A percentile compares a stretch with the other conserved stretches of the same genome.
phyloP scores from a whole-genome alignment of 345 rosid species.

The Aquilaria sinensis region DNA sequence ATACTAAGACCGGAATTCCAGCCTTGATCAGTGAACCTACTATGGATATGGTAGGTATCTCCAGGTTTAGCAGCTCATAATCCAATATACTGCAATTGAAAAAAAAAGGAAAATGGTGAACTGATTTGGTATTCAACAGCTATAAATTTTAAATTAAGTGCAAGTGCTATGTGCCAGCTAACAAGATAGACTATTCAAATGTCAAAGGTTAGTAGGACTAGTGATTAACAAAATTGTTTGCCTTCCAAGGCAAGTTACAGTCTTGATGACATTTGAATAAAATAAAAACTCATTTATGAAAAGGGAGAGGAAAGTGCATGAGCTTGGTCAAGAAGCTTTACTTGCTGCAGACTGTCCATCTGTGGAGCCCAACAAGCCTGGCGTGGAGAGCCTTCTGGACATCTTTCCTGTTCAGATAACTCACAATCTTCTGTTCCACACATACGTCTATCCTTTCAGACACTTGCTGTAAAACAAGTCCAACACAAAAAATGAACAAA shows the following conservation, averaged over 20 bases:
- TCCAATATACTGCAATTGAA: conserved; percentile 55
- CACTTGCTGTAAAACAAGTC: conserved; percentile 27
- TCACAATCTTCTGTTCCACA: conserved; percentile 62
- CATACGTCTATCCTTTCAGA: conserved; percentile 58
- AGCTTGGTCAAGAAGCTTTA: conserved; percentile 15
- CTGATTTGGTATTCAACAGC: no score
- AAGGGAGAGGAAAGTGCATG: no score
- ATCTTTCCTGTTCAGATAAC: conserved; percentile 56
- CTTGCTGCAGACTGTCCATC: conserved; percentile 68
- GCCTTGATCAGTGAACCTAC: conserved; percentile 60
- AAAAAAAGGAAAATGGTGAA: not conserved
- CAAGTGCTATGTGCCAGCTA: no score
- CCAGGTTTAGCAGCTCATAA: conserved; percentile 71
- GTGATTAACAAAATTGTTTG: no score
- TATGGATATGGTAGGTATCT: conserved; percentile 68
- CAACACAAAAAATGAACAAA: no score
- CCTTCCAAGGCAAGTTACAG: no score
- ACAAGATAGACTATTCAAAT: no score
- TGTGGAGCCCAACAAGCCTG: conserved; percentile 49
- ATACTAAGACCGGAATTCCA: conserved; percentile 74
- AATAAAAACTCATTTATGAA: no score
- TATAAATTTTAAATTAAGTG: no score
- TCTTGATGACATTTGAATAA: no score
- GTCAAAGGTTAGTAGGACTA: no score
- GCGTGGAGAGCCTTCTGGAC: conserved; percentile 68